phyloP scores from a whole-genome alignment of 2,329 filamentous ascomycete genomes.

The Ustulina deusta region DNA sequence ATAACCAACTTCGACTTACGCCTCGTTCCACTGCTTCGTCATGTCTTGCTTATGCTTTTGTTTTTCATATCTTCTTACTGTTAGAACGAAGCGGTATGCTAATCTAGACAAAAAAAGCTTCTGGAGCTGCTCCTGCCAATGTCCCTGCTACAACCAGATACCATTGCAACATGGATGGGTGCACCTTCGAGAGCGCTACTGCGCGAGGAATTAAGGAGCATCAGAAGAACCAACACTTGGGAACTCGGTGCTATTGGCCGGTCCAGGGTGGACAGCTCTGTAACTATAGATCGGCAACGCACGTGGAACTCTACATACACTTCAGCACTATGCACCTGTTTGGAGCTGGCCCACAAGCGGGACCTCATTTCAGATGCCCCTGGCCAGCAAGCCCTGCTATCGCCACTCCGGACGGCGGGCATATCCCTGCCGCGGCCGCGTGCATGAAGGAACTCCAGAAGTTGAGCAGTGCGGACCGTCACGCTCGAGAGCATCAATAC shows the following conservation, averaged over 20 bases:
- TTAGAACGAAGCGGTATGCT: too few relatives aligned
- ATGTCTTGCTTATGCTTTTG: too few relatives aligned
- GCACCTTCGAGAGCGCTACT: neutral
- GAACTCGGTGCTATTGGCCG: neutral
- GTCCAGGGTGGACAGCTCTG: neutral
- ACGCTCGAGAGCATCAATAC: slow-evolving; percentile 19
- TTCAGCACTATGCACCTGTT: slow-evolving; percentile 1
- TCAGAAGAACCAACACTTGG: slow-evolving; percentile 16
- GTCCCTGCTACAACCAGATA: neutral
- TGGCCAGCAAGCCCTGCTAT: neutral
- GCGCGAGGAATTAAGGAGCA: neutral
- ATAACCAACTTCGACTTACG: too few relatives aligned
- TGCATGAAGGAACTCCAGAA: neutral
- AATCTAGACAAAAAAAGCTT: too few relatives aligned
- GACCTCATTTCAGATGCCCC: neutral
- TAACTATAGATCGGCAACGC: neutral
- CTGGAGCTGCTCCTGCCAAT: too few relatives aligned
- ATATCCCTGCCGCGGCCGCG: neutral
- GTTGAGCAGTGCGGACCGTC: neutral
- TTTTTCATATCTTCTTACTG: too few relatives aligned
- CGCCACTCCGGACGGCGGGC: neutral
- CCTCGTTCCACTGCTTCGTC: too few relatives aligned
- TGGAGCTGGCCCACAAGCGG: too few relatives aligned
- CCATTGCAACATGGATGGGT: neutral
- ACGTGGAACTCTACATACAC: slow-evolving; percentile 7